A percentile compares a stretch with the other conserved stretches of the same genome.
These are phyloP conservation scores for Peziza echinospora DNA, from an alignment of 495 filamentous ascomycete genomes.

Conservation along the genomic window DNA sequence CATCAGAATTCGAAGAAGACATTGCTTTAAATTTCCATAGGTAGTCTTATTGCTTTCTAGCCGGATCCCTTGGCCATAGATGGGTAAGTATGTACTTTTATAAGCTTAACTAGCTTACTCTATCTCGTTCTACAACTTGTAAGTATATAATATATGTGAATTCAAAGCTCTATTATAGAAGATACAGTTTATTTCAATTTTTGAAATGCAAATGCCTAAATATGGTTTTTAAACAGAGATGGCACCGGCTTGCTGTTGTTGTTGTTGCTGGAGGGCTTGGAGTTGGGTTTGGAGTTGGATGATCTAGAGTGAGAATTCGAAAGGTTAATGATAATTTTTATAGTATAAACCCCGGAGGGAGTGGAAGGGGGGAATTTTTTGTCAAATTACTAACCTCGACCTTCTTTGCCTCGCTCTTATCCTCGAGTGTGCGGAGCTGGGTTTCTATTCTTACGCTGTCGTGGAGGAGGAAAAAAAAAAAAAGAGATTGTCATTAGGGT, in stretches of 20 bases:
- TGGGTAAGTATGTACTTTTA: too few relatives aligned
- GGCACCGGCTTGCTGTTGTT: too few relatives aligned
- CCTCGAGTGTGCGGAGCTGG: slow-evolving; percentile 57
- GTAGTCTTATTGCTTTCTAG: too few relatives aligned
- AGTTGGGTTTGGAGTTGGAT: slow-evolving; percentile 13
- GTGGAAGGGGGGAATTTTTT: neutral
- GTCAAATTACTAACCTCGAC: slow-evolving; percentile 30
- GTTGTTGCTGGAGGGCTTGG: neutral
- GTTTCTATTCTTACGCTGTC: slow-evolving; percentile 58
- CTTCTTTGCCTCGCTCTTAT: slow-evolving; percentile 64
- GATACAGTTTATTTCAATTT: neutral
- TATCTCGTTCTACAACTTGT: too few relatives aligned
- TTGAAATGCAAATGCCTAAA: neutral
- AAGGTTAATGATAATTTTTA: neutral
- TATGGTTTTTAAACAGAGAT: neutral
- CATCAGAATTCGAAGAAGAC: too few relatives aligned
- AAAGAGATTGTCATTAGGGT: neutral
- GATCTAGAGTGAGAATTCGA: slow-evolving; percentile 5
- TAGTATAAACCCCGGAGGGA: too few relatives aligned
- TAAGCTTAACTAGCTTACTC: too few relatives aligned
- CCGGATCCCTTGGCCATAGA: too few relatives aligned
- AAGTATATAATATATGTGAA: too few relatives aligned
- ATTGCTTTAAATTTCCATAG: too few relatives aligned
- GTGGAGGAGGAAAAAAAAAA: slow-evolving; percentile 3
- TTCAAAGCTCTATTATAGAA: neutral